Evolutionary conservation across 192 early-diverging fungal genomes (phyloP).

Genomic region (Podochytrium sp.): DNA sequence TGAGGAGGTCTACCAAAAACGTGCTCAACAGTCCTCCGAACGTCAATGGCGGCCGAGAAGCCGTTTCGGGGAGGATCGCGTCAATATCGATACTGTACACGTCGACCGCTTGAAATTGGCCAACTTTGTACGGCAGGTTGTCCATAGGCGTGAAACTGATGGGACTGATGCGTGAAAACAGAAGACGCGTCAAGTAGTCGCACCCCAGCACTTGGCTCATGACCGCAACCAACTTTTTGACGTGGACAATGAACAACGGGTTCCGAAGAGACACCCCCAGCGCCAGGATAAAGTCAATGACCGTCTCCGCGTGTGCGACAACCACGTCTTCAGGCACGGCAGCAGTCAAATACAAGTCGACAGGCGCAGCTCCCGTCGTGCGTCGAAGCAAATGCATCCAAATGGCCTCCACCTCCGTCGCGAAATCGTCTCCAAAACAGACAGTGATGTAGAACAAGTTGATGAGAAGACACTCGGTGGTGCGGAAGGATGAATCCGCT

Average conservation of each 20-base stretch:
- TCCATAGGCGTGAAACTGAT: constrained; percentile 64
- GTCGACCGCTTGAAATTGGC: not conserved
- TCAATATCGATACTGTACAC: constrained; percentile 72
- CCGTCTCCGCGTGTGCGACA: constrained; percentile 43
- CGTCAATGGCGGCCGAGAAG: constrained; percentile 72
- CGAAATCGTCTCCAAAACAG: constrained; percentile 76
- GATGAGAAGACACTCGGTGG: constrained; percentile 60
- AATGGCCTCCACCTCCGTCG: constrained; percentile 74
- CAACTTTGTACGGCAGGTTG: not conserved
- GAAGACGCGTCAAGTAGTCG: constrained; percentile 58
- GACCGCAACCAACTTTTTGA: constrained; percentile 80
- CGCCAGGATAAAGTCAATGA: constrained; percentile 73
- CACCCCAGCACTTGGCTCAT: constrained; percentile 68
- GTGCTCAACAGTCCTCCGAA: constrained; percentile 76
- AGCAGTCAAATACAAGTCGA: constrained; percentile 6
- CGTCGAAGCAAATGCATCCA: constrained; percentile 72
- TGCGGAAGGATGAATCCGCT: not conserved
- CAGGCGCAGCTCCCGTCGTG: not conserved
- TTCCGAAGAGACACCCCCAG: constrained; percentile 77
- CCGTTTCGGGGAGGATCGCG: constrained; percentile 63
- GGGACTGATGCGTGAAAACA: constrained; percentile 73
- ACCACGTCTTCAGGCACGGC: constrained; percentile 4
- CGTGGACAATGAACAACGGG: constrained; percentile 75
- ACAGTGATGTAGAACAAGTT: constrained; percentile 85
- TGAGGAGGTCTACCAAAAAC: constrained; percentile 78